A percentile compares a stretch with the other conserved stretches of the same genome.
These are phyloP conservation scores for Pseudodiploospora longispora DNA, from an alignment of 2,329 filamentous ascomycete species.

Conservation along the genomic window DNA sequence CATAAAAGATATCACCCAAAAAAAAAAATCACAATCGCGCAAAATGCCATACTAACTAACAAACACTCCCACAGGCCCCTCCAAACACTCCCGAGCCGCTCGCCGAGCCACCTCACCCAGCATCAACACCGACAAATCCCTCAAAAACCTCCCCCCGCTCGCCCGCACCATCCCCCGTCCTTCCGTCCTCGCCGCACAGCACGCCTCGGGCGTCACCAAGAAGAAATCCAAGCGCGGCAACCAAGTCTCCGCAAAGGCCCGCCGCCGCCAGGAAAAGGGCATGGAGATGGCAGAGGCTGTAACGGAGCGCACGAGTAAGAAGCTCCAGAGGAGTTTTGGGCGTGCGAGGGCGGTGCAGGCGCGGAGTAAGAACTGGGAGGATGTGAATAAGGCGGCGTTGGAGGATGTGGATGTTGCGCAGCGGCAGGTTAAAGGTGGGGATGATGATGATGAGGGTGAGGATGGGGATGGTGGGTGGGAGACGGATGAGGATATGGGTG, in stretches of 20 bases:
- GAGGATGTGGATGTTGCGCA: slow-evolving; percentile 14
- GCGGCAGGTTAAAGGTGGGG: slow-evolving; percentile 12
- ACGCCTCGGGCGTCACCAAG: slow-evolving; percentile 59
- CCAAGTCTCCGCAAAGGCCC: slow-evolving; percentile 47
- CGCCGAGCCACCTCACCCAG: slow-evolving; percentile 63
- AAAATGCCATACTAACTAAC: neutral
- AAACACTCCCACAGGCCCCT: slow-evolving; percentile 38
- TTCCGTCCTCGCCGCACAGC: slow-evolving; percentile 62
- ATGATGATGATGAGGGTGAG: slow-evolving; percentile 17
- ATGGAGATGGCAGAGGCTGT: slow-evolving; percentile 53
- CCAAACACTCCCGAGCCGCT: slow-evolving; percentile 65
- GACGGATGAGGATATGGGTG: slow-evolving; percentile 30
- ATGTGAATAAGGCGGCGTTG: slow-evolving; percentile 40
- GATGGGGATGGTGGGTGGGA: slow-evolving; percentile 16
- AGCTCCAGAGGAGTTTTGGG: slow-evolving; percentile 47
- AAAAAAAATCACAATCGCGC: neutral
- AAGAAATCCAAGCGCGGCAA: slow-evolving; percentile 53
- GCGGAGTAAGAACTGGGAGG: slow-evolving; percentile 49
- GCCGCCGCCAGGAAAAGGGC: slow-evolving; percentile 47
- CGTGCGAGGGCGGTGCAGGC: slow-evolving; percentile 38
- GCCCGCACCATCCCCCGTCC: slow-evolving; percentile 38
- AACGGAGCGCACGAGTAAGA: slow-evolving; percentile 48
- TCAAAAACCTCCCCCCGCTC: slow-evolving; percentile 49
- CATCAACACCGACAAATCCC: slow-evolving; percentile 63
- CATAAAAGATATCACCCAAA: no score